These are phyloP conservation scores for Chalara sp. DNA, from an alignment of 2,329 filamentous ascomycete genomes.

Conservation along the genomic window DNA sequence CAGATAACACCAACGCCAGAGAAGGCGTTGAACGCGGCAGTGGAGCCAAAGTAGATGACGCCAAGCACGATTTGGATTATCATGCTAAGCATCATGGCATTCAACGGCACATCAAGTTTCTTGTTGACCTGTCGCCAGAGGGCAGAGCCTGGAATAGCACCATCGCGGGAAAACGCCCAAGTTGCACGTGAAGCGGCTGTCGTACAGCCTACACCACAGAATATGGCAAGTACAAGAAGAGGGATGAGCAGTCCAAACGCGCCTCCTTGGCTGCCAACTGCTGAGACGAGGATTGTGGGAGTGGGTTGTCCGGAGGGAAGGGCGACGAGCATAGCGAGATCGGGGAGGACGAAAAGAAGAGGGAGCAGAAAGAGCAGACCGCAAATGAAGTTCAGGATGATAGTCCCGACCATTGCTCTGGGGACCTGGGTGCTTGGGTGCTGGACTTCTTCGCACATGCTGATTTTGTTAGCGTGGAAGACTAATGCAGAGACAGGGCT, in stretches of 20 bases:
- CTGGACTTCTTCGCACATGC: slow-evolving; percentile 59
- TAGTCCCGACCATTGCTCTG: slow-evolving; percentile 64
- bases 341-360: slow-evolving; percentile 61
- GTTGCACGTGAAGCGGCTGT: slow-evolving; percentile 61
- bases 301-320: slow-evolving; percentile 55
- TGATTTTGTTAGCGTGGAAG: slow-evolving; percentile 34
- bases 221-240: slow-evolving; percentile 57
- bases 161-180: slow-evolving; percentile 66
- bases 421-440: slow-evolving; percentile 61
- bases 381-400: slow-evolving; percentile 59
- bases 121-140: slow-evolving; percentile 56
- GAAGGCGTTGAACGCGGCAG: slow-evolving; percentile 66
- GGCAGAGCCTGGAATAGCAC: slow-evolving; percentile 57
- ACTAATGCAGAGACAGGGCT: slow-evolving; percentile 28
- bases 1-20: slow-evolving; percentile 65
- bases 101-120: slow-evolving; percentile 57
- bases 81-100: slow-evolving; percentile 69
- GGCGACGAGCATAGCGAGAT: slow-evolving; percentile 46
- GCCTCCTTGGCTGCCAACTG: slow-evolving; percentile 42
- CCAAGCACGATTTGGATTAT: slow-evolving; percentile 56
- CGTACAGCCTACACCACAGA: slow-evolving; percentile 64
- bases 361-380: slow-evolving; percentile 64
- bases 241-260: slow-evolving; percentile 58
- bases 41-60: slow-evolving; percentile 62
- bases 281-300: slow-evolving; percentile 49